phyloP scores from a whole-genome alignment of 2,329 filamentous ascomycete genomes.

The Ophioceras dolichostomum region DNA sequence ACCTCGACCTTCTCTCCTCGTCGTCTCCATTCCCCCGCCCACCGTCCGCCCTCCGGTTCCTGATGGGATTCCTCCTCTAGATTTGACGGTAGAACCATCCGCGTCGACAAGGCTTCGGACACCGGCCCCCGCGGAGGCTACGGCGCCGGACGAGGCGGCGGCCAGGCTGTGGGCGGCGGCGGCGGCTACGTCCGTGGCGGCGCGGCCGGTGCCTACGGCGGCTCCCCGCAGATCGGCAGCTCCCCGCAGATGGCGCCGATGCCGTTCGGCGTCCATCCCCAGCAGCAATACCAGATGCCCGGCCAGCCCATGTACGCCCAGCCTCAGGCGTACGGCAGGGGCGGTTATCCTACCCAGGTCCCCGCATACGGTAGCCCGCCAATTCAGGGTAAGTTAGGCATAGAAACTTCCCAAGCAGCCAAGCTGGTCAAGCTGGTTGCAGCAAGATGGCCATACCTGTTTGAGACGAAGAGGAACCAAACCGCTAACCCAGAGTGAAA shows the following conservation, averaged over 20 bases:
- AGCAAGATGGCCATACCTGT: too few species aligned
- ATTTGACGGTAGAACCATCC: constrained; percentile 88
- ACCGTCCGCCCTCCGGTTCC: constrained; percentile 10
- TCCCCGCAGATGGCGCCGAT: constrained; percentile 21
- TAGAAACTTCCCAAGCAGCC: too few species aligned
- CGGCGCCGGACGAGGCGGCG: constrained; percentile 30
- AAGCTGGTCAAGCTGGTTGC: too few species aligned
- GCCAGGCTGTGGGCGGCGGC: constrained; percentile 19
- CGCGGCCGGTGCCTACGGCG: constrained; percentile 19
- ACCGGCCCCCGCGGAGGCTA: constrained; percentile 51
- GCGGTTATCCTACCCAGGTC: constrained; percentile 23
- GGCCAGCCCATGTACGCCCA: constrained; percentile 23
- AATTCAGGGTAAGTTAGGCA: constrained; percentile 20
- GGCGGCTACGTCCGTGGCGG: constrained; percentile 19
- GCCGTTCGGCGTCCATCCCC: constrained; percentile 18
- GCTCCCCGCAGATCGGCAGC: constrained; percentile 11
- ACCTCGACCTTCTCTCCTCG: neutral
- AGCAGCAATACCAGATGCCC: constrained; percentile 16
- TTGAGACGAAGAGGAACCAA: too few species aligned
- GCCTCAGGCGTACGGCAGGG: constrained; percentile 29
- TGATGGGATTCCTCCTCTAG: constrained; percentile 28
- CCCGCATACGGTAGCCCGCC: constrained; percentile 27
- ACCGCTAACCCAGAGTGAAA: too few species aligned
- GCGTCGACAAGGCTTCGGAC: constrained; percentile 91
- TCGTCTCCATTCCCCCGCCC: constrained; percentile 6